Conservation (phyloP, 1,284 basidiomycete species). For the Grifola frondosa region DNA sequence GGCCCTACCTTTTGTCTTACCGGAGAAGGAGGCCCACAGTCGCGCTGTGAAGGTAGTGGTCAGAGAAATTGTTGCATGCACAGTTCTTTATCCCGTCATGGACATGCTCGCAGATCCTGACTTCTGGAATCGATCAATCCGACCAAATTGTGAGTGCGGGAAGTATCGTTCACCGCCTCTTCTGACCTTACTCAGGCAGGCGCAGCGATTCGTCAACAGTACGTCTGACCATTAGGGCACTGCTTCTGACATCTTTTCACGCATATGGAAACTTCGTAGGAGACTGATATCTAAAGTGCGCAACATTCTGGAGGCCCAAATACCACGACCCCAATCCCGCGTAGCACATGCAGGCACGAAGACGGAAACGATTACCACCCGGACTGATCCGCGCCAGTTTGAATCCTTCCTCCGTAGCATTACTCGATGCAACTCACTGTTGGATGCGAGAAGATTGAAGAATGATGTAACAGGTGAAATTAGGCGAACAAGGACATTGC, state of each 20-base stretch:
- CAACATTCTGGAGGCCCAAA: conserved; percentile 77
- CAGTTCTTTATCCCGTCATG: conserved; percentile 83
- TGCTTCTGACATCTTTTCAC: conserved; percentile 1
- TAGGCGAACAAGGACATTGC: conserved; percentile 66
- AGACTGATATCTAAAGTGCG: conserved; percentile 83
- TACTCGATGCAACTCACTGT: conserved; percentile 72
- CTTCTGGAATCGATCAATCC: conserved; percentile 92
- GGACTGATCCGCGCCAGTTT: conserved; percentile 78
- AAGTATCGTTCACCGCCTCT: background rate
- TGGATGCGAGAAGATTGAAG: conserved; percentile 87
- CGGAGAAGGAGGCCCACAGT: conserved; percentile 73
- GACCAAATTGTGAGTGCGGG: conserved; percentile 76
- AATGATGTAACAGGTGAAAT: conserved; percentile 90
- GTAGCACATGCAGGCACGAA: conserved; percentile 39
- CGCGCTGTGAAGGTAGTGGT: conserved; percentile 70
- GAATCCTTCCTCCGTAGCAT: conserved; percentile 89
- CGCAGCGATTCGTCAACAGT: conserved; percentile 89
- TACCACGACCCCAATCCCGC: conserved; percentile 51
- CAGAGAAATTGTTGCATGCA: conserved; percentile 82
- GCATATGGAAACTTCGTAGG: conserved; percentile 36
- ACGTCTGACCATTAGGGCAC: conserved; percentile 31
- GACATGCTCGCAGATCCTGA: conserved; percentile 94
- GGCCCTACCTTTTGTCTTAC: conserved; percentile 71
- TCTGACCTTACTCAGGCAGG: conserved; percentile 60
- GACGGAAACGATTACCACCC: conserved; percentile 72